Evolutionary conservation across 2,329 filamentous ascomycete species (phyloP).

Genomic region (Tolypocladium sp.): DNA sequence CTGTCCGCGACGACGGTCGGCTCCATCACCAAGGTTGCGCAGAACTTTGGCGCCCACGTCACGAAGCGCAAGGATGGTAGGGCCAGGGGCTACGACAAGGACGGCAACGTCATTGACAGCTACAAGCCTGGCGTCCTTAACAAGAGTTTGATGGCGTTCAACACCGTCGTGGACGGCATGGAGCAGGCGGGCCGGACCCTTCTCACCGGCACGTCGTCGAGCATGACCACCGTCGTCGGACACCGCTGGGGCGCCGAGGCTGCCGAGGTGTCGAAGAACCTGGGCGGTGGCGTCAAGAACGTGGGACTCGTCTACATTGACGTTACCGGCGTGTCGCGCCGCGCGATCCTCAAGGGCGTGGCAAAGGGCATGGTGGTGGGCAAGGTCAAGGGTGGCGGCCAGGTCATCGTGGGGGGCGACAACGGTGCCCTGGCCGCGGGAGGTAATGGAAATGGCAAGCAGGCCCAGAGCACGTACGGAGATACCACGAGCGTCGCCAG

Average conservation of each 20-base stretch:
- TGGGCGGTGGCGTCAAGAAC: constrained; percentile 88
- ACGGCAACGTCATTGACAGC: constrained; percentile 52
- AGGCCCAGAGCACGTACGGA: constrained; percentile 14
- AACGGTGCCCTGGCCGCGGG: constrained; percentile 22
- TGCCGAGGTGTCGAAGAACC: constrained; percentile 61
- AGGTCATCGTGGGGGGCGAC: constrained; percentile 64
- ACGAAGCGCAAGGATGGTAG: constrained; percentile 44
- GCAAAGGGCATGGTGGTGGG: constrained; percentile 95
- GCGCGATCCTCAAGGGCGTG: constrained; percentile 86
- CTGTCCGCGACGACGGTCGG: constrained; percentile 82
- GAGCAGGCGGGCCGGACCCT: constrained; percentile 78
- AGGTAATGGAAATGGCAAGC: constrained; percentile 12
- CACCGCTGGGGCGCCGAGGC: constrained; percentile 86
- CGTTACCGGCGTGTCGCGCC: constrained; percentile 81
- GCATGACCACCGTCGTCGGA: constrained; percentile 79
- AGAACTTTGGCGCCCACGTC: constrained; percentile 75
- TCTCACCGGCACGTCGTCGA: constrained; percentile 62
- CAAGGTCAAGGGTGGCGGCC: constrained; percentile 62
- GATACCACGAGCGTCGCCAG: constrained; percentile 11
- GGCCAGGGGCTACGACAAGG: constrained; percentile 54
- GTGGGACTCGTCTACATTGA: constrained; percentile 97
- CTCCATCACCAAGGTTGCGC: constrained; percentile 71
- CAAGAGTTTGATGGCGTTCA: constrained; percentile 94
- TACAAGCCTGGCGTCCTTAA: constrained; percentile 93
- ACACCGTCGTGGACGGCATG: constrained; percentile 86